Percentiles rank a stretch among this genome's conserved stretches.
Conservation (phyloP, 345 rosid species). For the Alliaria petiolata region DNA sequence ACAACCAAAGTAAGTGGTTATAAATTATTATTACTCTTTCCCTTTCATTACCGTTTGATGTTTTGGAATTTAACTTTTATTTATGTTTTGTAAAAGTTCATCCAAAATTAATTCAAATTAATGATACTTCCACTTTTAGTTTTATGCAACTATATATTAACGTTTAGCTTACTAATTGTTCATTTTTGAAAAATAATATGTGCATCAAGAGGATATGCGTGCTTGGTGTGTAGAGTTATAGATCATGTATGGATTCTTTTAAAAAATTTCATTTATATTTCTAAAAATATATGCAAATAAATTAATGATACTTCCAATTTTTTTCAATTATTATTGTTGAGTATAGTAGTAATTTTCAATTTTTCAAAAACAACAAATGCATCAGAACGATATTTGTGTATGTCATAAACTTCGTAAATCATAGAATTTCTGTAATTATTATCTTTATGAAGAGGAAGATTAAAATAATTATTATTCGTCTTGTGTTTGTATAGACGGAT, state of each 20-base stretch:
- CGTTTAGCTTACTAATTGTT: neutral
- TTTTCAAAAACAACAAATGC: neutral
- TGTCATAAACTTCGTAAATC: neutral
- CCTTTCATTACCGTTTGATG: neutral
- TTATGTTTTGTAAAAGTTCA: neutral
- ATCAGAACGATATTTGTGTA: neutral
- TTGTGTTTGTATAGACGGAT: constrained; percentile 44
- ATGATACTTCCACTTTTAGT: neutral
- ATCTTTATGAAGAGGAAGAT: neutral
- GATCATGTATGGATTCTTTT: neutral
- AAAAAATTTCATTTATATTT: too few species aligned
- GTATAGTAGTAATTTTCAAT: neutral
- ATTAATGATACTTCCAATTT: neutral
- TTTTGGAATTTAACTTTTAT: neutral
- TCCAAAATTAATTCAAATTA: neutral
- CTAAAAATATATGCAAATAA: neutral
- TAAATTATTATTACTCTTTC: neutral
- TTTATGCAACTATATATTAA: neutral
- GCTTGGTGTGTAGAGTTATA: neutral
- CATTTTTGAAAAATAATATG: neutral
- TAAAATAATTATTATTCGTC: neutral
- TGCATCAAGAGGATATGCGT: neutral
- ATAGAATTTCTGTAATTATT: neutral
- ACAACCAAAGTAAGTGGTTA: constrained; percentile 83
- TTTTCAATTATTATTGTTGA: neutral